Percentiles rank a stretch among this genome's conserved stretches.
Evolutionary conservation across 2,329 filamentous ascomycete genomes (phyloP).

Genomic region (Byssothecium circinans): DNA sequence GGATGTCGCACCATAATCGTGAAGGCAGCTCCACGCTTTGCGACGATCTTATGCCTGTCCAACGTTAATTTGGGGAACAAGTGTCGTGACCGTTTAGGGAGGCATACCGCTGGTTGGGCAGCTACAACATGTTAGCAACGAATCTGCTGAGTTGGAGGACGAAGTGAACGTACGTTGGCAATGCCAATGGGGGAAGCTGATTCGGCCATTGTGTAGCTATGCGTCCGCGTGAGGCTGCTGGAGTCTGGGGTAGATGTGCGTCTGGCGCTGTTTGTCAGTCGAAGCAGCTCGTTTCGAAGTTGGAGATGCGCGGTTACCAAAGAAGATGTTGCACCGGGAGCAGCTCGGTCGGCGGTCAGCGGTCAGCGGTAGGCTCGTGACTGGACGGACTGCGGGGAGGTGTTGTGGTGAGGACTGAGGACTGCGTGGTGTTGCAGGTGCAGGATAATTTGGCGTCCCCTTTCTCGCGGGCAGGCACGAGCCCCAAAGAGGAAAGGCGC

Average conservation of each 20-base stretch:
- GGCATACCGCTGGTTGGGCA: conserved; percentile 68
- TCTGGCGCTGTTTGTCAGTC: conserved; percentile 26
- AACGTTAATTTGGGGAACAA: conserved; percentile 32
- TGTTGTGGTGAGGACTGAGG: conserved; percentile 19
- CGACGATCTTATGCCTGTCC: conserved; percentile 69
- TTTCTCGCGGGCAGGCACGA: conserved; percentile 47
- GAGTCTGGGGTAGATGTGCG: conserved; percentile 11
- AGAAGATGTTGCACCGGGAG: background rate
- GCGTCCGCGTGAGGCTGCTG: conserved; percentile 19
- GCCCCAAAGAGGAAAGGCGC: conserved; percentile 40
- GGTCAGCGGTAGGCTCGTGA: conserved; percentile 6
- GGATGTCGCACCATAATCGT: conserved; percentile 84
- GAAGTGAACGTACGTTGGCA: conserved; percentile 63
- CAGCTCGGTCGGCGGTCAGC: too few relatives aligned
- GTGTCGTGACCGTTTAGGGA: conserved; percentile 11
- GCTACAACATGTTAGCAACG: conserved; percentile 50
- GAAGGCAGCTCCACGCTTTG: conserved; percentile 90
- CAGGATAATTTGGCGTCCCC: conserved; percentile 44
- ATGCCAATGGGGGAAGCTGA: conserved; percentile 70
- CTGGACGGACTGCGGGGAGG: conserved; percentile 9
- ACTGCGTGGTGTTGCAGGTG: conserved; percentile 27
- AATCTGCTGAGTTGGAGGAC: conserved; percentile 1
- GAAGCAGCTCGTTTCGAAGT: conserved; percentile 2
- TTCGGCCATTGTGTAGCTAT: conserved; percentile 58
- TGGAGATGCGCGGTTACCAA: conserved; percentile 1